A percentile compares a stretch with the other conserved stretches of the same genome.
These are phyloP conservation scores for Poronia punctata DNA, from an alignment of 495 filamentous ascomycete species.

Conservation along the genomic window DNA sequence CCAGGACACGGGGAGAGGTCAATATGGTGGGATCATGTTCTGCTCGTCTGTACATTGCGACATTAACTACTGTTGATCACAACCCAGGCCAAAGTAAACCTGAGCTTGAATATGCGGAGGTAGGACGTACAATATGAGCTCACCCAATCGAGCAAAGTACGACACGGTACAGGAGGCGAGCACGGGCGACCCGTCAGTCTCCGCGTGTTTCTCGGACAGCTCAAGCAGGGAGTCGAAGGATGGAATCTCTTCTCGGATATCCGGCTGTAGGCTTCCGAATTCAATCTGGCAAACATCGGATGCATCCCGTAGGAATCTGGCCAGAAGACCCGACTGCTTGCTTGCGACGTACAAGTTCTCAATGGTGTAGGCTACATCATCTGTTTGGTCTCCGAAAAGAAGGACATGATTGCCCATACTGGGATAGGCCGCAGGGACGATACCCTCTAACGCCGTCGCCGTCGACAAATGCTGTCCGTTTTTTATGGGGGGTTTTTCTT, in stretches of 20 bases:
- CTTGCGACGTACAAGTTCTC: conserved; percentile 1
- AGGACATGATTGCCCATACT: conserved; percentile 7
- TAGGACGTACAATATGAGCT: conserved; percentile 12
- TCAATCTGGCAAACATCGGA: conserved; percentile 12
- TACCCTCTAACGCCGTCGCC: no score
- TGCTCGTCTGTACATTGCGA: conserved; percentile 5
- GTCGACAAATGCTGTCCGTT: no score
- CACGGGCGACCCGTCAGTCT: conserved; percentile 11
- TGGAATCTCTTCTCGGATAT: conserved; percentile 1
- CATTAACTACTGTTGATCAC: no score
- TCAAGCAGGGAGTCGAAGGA: conserved; percentile 8
- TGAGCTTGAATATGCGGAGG: no score
- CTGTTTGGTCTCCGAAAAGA: conserved; percentile 11
- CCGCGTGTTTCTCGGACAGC: conserved; percentile 5
- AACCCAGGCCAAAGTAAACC: no score
- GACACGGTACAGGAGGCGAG: conserved; percentile 3
- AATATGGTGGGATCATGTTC: conserved; percentile 7
- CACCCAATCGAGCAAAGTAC: conserved; percentile 10
- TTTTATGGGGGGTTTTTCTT: no score
- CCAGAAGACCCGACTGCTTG: conserved; percentile 2
- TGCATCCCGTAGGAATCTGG: conserved; percentile 4
- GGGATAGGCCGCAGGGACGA: background rate
- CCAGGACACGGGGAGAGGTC: background rate
- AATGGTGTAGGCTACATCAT: conserved; percentile 1
- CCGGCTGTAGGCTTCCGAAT: conserved; percentile 6